Evolutionary conservation across 23 red algal species (phyloP), one percentile per base, ranked within the genome.

Genomic region (Porphyridium purpureum): DNA sequence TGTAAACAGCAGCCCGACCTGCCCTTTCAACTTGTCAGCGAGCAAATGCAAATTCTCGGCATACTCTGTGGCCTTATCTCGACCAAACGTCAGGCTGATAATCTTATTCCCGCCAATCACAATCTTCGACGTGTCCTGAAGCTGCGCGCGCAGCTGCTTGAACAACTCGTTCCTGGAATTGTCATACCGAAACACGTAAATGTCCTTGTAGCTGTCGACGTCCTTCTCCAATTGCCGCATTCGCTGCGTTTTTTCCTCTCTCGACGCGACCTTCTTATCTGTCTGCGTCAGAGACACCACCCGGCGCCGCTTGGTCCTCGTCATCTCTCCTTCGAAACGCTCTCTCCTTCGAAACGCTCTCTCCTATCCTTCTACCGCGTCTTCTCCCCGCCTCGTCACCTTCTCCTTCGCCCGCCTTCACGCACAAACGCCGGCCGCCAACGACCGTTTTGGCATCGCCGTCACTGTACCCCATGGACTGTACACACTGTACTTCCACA

Each of bases 1-100:
- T 14, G 82, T 88, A 62, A 88, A 78, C 29, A 88, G 55, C 21
- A 88, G 60, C 9, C 82, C 82, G 9, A 88, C 70, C 49, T 88
- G 69, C 15, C 82, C 82, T 5, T 42, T 48, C 19, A 88, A 17
- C 11, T 35, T 53, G 26, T 44, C 40, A 31, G 82, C 44, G 5
- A 88, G 7, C 21, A 53, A 5, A 24, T 67, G 65, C 54, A 88
- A 55, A 7, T 64, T 67, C 1, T 88, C 69, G 46, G 54, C 35
- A 32, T 71, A 72, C 57, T 76, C 82, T 35, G 71, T 66, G 30
- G 46, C 82, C 26, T 60, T 40, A 17, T 34, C 33, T 1, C 70
- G 54, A 24, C 82, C 82, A 24, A 88, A 26, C 19, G 70, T 71
- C 0, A 76, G 34, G 29, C 61, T 52, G 31, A 57, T 61, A n/a